A percentile compares a stretch with the other conserved stretches of the same genome.
These are phyloP conservation scores for Aquilaria sinensis DNA, from an alignment of 345 rosid genomes.

Conservation along the genomic window DNA sequence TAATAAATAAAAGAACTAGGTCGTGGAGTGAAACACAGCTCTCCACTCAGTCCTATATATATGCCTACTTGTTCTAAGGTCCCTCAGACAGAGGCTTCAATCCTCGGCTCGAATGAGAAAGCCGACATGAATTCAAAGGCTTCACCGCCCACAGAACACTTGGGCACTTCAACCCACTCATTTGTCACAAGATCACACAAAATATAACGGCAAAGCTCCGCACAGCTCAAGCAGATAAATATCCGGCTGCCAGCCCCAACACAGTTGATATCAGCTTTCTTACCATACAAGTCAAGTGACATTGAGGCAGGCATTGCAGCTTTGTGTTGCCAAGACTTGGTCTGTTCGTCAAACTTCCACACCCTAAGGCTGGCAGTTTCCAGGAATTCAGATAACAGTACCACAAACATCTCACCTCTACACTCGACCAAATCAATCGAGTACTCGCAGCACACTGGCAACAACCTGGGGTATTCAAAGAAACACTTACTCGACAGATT, in stretches of 20 bases:
- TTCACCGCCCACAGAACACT: slow-evolving; percentile 44
- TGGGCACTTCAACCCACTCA: slow-evolving; percentile 63
- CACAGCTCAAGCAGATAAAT: slow-evolving; percentile 62
- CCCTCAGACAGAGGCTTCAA: slow-evolving; percentile 52
- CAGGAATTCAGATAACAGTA: slow-evolving; percentile 67
- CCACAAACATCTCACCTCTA: slow-evolving; percentile 58
- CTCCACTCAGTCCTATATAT: no score
- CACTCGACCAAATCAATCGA: slow-evolving; percentile 81
- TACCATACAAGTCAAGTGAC: slow-evolving; percentile 75
- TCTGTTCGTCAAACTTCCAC: slow-evolving; percentile 55
- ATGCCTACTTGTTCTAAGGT: no score
- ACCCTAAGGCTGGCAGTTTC: slow-evolving; percentile 78
- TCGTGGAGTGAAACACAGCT: no score
- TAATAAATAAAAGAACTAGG: no score
- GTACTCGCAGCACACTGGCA: slow-evolving; percentile 64
- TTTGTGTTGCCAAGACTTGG: slow-evolving; percentile 50
- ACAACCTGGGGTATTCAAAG: slow-evolving; percentile 65
- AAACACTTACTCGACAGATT: slow-evolving; percentile 43
- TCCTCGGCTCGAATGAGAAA: slow-evolving; percentile 78
- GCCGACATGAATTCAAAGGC: slow-evolving; percentile 71
- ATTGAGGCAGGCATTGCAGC: slow-evolving; percentile 74
- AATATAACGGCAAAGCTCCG: slow-evolving; percentile 48
- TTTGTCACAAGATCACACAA: slow-evolving; percentile 37
- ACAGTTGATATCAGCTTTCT: slow-evolving; percentile 78
- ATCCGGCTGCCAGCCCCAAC: slow-evolving; percentile 60